These are phyloP conservation scores for Isoetes engelmannii DNA, from an alignment of 83 land plant species.

Conservation along the genomic window DNA sequence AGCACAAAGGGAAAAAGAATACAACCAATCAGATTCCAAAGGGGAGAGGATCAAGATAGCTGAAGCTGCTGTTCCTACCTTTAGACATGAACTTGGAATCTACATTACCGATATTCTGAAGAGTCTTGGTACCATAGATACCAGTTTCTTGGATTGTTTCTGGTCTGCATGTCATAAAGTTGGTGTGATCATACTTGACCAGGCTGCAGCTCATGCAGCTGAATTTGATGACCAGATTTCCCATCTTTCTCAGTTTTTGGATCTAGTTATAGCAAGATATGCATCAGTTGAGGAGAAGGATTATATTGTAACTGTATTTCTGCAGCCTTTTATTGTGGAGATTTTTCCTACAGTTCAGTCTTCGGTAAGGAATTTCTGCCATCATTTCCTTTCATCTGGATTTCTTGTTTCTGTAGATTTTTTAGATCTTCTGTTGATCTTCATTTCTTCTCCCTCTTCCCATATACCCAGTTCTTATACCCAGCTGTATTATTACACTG, in stretches of 20 bases:
- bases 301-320: too few relatives aligned
- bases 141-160: slow-evolving; percentile 38
- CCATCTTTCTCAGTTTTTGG: too few relatives aligned
- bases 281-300: too few relatives aligned
- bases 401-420: neutral
- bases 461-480: neutral
- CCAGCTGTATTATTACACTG: neutral
- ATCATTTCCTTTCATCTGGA: too few relatives aligned
- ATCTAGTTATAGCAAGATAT: too few relatives aligned
- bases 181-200: slow-evolving; percentile 30
- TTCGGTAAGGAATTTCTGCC: slow-evolving; percentile 35
- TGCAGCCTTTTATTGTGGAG: slow-evolving; percentile 47
- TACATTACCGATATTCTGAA: slow-evolving; percentile 56
- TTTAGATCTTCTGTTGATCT: neutral
- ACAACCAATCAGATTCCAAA: neutral
- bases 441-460: neutral
- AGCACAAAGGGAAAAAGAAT: neutral
- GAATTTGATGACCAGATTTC: too few relatives aligned
- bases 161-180: slow-evolving; percentile 41
- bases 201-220: slow-evolving; percentile 25
- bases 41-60: neutral
- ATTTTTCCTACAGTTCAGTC: slow-evolving; percentile 46
- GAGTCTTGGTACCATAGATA: slow-evolving; percentile 27
- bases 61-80: slow-evolving; percentile 13
- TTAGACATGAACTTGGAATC: slow-evolving; percentile 47